phyloP scores from a whole-genome alignment of 768 basidiomycete species.

The Lactarius akahatsu region DNA sequence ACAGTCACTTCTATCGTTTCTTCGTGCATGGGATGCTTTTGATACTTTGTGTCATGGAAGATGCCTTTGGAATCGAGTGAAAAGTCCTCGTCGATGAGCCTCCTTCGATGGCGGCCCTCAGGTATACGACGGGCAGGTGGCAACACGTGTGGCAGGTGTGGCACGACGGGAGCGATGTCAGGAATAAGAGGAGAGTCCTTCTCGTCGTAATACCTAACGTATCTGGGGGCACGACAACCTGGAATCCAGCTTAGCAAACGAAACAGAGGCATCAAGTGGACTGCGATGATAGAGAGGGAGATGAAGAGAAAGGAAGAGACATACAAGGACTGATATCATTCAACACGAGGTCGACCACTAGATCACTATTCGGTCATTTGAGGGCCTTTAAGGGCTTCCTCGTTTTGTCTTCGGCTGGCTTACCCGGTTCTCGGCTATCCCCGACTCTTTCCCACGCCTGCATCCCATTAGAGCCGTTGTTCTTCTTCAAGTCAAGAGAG shows the following conservation, averaged over 20 bases:
- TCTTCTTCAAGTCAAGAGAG: neutral
- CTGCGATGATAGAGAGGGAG: neutral
- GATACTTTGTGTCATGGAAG: conserved; percentile 12
- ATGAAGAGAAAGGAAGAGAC: conserved; percentile 5
- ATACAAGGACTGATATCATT: conserved; percentile 18
- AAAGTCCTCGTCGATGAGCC: conserved; percentile 24
- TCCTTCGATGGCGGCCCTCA: conserved; percentile 15
- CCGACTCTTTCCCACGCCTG: conserved; percentile 11
- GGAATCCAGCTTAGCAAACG: conserved; percentile 20
- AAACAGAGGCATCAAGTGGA: conserved; percentile 18
- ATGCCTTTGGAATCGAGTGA: neutral
- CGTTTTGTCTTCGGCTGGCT: neutral
- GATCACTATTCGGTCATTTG: conserved; percentile 17
- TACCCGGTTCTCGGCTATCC: neutral
- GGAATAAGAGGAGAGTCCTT: conserved; percentile 6
- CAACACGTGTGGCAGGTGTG: conserved; percentile 17
- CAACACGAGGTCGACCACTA: conserved; percentile 19
- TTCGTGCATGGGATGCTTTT: conserved; percentile 16
- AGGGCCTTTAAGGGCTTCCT: neutral
- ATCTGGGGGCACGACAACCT: conserved; percentile 19
- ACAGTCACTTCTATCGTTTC: neutral
- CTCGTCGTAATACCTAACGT: conserved; percentile 16
- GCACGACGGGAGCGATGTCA: conserved; percentile 8
- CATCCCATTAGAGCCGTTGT: neutral
- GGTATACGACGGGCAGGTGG: conserved; percentile 11